phyloP scores from a whole-genome alignment of 2,329 filamentous ascomycete genomes.

The Penicillium sp. region DNA sequence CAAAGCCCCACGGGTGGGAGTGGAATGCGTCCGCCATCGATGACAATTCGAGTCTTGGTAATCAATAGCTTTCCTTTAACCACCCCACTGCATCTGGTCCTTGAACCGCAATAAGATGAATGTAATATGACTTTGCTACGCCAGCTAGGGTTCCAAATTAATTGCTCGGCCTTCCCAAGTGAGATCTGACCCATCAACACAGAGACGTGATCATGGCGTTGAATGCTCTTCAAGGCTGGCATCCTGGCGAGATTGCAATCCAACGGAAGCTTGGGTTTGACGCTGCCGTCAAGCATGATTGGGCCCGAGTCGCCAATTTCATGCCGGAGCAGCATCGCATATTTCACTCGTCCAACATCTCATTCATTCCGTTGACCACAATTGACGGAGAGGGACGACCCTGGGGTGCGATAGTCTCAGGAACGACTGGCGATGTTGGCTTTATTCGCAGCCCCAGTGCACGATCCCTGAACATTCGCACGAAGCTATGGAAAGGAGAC shows the following conservation, averaged over 20 bases:
- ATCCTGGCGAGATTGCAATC: slow-evolving; percentile 16
- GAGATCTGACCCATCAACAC: no score
- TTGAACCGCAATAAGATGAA: no score
- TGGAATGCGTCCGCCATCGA: no score
- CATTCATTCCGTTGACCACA: slow-evolving; percentile 15
- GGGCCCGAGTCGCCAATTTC: slow-evolving; percentile 3
- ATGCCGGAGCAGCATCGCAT: slow-evolving; percentile 18
- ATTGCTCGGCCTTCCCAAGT: no score
- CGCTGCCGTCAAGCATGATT: slow-evolving; percentile 11
- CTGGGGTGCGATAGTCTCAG: slow-evolving; percentile 16
- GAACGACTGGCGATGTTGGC: slow-evolving; percentile 10
- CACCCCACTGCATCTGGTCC: no score
- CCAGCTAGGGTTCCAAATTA: no score
- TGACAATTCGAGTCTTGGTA: no score
- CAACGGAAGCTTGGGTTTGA: slow-evolving; percentile 15
- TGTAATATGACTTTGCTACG: no score
- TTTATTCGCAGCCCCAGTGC: slow-evolving; percentile 12
- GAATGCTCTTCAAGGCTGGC: slow-evolving; percentile 15
- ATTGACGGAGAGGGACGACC: slow-evolving; percentile 14
- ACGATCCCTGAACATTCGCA: neutral
- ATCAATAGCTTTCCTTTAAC: no score
- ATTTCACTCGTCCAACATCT: slow-evolving; percentile 16
- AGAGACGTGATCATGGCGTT: neutral
- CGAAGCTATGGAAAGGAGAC: slow-evolving; percentile 9
- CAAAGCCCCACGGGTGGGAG: no score